These are phyloP conservation scores for Volvariella volvacea DNA, from an alignment of 1,284 basidiomycete species.

Conservation along the genomic window DNA sequence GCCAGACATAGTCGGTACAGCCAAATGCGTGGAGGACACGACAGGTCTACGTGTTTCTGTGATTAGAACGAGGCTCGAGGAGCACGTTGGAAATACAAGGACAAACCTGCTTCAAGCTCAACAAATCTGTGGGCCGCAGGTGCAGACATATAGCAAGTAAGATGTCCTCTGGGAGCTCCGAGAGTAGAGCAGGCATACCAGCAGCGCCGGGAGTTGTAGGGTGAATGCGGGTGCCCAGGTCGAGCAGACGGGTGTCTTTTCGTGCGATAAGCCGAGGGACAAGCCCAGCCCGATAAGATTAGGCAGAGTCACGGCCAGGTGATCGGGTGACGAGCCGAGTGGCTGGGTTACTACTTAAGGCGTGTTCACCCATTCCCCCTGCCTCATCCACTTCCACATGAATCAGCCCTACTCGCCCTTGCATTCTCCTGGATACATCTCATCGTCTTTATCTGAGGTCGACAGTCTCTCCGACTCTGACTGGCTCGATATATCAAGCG, in stretches of 20 bases:
- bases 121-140: constrained; percentile 32
- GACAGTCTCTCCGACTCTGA: constrained; percentile 70
- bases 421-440: constrained; percentile 15
- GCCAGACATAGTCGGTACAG: constrained; percentile 45
- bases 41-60: constrained; percentile 40
- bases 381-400: constrained; percentile 12
- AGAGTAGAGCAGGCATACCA: constrained; percentile 11
- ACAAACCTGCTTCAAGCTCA: constrained; percentile 42
- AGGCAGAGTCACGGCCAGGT: neutral
- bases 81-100: neutral
- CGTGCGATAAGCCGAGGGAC: neutral
- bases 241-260: neutral
- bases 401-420: constrained; percentile 25
- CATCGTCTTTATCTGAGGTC: constrained; percentile 45
- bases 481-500: constrained; percentile 70
- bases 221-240: too few species aligned
- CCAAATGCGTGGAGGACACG: constrained; percentile 44
- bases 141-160: constrained; percentile 18
- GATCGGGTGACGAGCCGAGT: neutral
- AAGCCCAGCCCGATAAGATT: constrained; percentile 4
- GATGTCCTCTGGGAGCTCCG: constrained; percentile 27
- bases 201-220: constrained; percentile 4
- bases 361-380: constrained; percentile 13
- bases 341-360: constrained; percentile 15
- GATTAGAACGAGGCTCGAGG: neutral